Evolutionary conservation across 768 basidiomycete genomes (phyloP).

Genomic region (Lepiota subincarnata): DNA sequence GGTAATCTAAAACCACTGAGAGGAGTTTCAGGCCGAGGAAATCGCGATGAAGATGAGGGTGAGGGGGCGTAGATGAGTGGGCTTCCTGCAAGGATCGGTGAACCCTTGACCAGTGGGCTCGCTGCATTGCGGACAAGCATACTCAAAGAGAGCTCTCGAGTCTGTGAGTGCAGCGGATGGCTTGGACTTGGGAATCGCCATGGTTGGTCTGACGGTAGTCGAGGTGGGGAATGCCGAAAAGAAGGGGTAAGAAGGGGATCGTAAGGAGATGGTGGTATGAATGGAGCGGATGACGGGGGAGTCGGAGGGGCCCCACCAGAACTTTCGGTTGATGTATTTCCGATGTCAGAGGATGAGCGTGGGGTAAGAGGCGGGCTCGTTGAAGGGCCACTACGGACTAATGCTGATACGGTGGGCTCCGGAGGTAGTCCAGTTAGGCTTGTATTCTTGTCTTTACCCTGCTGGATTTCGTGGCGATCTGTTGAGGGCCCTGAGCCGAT

Average conservation of each 20-base stretch:
- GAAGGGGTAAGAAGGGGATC: constrained; percentile 71
- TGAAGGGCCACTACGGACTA: constrained; percentile 7
- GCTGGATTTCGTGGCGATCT: constrained; percentile 16
- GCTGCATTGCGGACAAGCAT: constrained; percentile 53
- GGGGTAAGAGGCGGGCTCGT: constrained; percentile 27
- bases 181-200: constrained; percentile 81
- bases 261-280: constrained; percentile 68
- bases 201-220: constrained; percentile 72
- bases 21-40: constrained; percentile 14
- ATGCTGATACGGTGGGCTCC: constrained; percentile 12
- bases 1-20: constrained; percentile 23
- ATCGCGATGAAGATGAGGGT: constrained; percentile 25
- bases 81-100: constrained; percentile 23
- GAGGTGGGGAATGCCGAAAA: constrained; percentile 74
- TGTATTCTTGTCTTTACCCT: constrained; percentile 15
- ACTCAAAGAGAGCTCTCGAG: constrained; percentile 60
- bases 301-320: constrained; percentile 17
- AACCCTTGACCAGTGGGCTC: constrained; percentile 42
- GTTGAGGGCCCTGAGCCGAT: constrained; percentile 21
- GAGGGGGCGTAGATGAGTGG: constrained; percentile 31
- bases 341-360: constrained; percentile 31
- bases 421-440: constrained; percentile 13
- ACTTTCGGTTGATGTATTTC: constrained; percentile 20
- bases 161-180: constrained; percentile 65
- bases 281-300: constrained; percentile 28